A percentile compares a stretch with the other conserved stretches of the same genome.
Evolutionary conservation across 345 rosid species (phyloP).

Genomic region (Sonneratia caseolaris): DNA sequence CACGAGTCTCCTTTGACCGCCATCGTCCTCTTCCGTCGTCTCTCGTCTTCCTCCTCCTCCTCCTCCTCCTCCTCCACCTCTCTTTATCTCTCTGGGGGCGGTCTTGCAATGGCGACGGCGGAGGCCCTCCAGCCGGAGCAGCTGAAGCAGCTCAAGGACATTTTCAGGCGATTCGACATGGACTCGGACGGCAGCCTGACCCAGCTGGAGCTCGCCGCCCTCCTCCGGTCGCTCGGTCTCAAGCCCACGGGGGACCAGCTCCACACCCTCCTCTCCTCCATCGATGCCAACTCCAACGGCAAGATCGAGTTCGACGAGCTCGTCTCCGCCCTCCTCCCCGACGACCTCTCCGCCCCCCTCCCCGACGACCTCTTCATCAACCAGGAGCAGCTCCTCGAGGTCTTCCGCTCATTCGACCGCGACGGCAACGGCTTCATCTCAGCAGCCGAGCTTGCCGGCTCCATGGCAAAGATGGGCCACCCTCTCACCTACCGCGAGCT

Average conservation of each 20-base stretch:
- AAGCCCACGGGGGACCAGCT: slow-evolving; percentile 82
- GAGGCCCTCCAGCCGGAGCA: slow-evolving; percentile 37
- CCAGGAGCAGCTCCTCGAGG: slow-evolving; percentile 29
- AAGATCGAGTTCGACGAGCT: slow-evolving; percentile 76
- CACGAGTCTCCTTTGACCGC: neutral
- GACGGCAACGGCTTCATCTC: slow-evolving; percentile 41
- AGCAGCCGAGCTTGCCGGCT: slow-evolving; percentile 35
- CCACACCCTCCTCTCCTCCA: slow-evolving; percentile 38
- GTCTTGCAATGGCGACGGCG: slow-evolving; percentile 15
- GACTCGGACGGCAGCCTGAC: slow-evolving; percentile 43
- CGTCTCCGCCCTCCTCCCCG: slow-evolving; percentile 57
- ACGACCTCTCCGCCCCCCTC: slow-evolving; percentile 59
- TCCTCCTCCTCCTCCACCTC: slow-evolving; percentile 13
- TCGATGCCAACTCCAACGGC: slow-evolving; percentile 78
- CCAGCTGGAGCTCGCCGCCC: slow-evolving; percentile 75
- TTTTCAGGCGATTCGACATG: slow-evolving; percentile 87
- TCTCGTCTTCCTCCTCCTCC: slow-evolving; percentile 18
- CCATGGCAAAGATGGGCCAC: slow-evolving; percentile 40
- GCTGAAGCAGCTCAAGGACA: slow-evolving; percentile 60
- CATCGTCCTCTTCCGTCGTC: slow-evolving; percentile 2
- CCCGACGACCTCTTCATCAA: slow-evolving; percentile 38
- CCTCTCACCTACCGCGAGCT: slow-evolving; percentile 35
- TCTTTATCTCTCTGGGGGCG: slow-evolving; percentile 6
- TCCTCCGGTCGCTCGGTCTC: slow-evolving; percentile 75
- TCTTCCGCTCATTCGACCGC: slow-evolving; percentile 33